These are phyloP conservation scores for Acephala macrosclerotiorum DNA, from an alignment of 2,329 filamentous ascomycete species.

Conservation along the genomic window DNA sequence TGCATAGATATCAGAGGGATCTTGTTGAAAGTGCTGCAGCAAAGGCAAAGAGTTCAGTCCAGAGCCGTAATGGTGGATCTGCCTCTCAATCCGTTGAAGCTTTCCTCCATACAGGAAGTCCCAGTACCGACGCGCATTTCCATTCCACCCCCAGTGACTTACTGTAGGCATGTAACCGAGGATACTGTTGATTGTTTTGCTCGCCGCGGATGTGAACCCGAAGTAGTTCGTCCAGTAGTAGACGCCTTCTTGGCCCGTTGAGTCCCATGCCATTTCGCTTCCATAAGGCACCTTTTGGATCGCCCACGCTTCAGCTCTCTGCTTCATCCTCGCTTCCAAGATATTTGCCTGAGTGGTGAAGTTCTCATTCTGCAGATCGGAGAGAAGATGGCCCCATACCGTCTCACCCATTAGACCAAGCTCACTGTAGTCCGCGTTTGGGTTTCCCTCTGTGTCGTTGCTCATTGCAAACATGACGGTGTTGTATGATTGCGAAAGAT, in stretches of 20 bases:
- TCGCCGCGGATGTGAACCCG: constrained; percentile 51
- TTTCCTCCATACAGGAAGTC: constrained; percentile 57
- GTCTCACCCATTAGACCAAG: constrained; percentile 67
- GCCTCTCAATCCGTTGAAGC: constrained; percentile 51
- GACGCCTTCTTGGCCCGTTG: constrained; percentile 66
- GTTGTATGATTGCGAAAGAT: constrained; percentile 59
- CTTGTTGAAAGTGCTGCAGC: constrained; percentile 57
- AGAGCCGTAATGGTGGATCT: constrained; percentile 68
- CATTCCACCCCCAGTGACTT: constrained; percentile 68
- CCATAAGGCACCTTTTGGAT: constrained; percentile 60
- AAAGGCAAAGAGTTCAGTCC: constrained; percentile 63
- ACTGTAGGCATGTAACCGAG: constrained; percentile 64
- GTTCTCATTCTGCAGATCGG: constrained; percentile 57
- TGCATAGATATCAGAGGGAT: constrained; percentile 55
- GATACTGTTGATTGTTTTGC: constrained; percentile 62
- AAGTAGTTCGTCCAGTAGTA: constrained; percentile 66
- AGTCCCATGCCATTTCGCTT: constrained; percentile 70
- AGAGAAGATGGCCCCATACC: constrained; percentile 59
- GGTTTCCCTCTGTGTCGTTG: constrained; percentile 28
- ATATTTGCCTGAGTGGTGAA: constrained; percentile 48
- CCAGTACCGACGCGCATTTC: constrained; percentile 67
- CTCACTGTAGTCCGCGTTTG: constrained; percentile 52
- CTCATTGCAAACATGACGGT: constrained; percentile 52
- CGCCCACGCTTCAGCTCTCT: constrained; percentile 58
- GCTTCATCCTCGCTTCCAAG: constrained; percentile 55